A percentile compares a stretch with the other conserved stretches of the same genome.
Conservation (phyloP, 345 rosid genomes). For the Citrus glauca region DNA sequence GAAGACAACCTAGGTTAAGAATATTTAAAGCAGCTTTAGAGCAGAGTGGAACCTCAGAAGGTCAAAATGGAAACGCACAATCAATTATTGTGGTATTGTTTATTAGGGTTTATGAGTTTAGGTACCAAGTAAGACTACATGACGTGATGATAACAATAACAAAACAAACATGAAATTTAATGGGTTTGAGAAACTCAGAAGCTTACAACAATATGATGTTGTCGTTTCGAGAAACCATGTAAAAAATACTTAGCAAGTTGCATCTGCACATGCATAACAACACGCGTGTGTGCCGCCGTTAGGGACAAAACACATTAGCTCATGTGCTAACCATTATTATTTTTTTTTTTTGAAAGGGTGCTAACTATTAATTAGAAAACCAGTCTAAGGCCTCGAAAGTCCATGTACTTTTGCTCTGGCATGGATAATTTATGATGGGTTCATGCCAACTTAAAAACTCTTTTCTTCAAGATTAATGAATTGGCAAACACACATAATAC, state of each 20-base stretch:
- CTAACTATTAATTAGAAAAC: neutral
- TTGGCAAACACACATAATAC: neutral
- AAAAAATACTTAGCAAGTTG: neutral
- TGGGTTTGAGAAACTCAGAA: neutral
- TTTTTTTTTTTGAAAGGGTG: neutral
- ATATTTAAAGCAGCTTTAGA: neutral
- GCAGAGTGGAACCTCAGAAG: neutral
- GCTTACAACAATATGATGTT: neutral
- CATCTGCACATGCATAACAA: neutral
- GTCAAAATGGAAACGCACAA: neutral
- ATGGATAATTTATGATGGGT: neutral
- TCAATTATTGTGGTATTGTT: neutral
- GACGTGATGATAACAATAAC: neutral
- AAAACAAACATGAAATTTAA: neutral
- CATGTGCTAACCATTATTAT: neutral
- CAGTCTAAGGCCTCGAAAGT: neutral
- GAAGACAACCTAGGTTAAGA: neutral
- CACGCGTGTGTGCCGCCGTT: neutral
- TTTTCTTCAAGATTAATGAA: neutral
- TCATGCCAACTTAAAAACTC: neutral
- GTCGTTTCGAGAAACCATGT: neutral
- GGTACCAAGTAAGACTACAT: neutral
- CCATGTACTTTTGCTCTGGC: neutral
- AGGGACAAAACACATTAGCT: neutral
- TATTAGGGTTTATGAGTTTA: neutral